These are phyloP conservation scores for Fagopyrum homotropicum DNA, from an alignment of 148 eudicot species.

Conservation along the genomic window DNA sequence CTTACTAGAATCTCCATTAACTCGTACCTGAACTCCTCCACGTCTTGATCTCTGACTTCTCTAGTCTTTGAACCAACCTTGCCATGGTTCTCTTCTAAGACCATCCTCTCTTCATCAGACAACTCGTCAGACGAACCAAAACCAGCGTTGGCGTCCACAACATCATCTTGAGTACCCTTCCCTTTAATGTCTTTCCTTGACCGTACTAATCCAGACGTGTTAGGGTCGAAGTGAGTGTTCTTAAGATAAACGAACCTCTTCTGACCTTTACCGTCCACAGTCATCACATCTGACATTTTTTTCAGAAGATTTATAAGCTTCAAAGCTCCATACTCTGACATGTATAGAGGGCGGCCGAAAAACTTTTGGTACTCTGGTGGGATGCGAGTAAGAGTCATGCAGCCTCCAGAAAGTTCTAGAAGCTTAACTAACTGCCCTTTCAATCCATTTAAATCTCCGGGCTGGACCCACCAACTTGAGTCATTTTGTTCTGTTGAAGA, in stretches of 20 bases:
- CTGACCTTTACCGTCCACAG: conserved; percentile 61
- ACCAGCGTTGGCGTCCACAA: conserved; percentile 23
- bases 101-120: conserved; percentile 68
- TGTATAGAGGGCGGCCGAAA: conserved; percentile 69
- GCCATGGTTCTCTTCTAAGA: conserved; percentile 31
- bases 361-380: conserved; percentile 70
- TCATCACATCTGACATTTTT: conserved; percentile 57
- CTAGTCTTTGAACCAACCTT: conserved; percentile 17
- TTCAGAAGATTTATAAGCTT: conserved; percentile 82
- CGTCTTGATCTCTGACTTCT: conserved; percentile 27
- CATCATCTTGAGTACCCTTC: conserved; percentile 45
- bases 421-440: conserved; percentile 71
- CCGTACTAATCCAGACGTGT: conserved; percentile 27
- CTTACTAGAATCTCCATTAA: conserved; percentile 89
- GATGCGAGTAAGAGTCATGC: conserved; percentile 54
- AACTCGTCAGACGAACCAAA: conserved; percentile 69
- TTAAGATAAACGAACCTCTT: conserved; percentile 51
- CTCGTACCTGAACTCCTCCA: conserved; percentile 61
- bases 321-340: conserved; percentile 64
- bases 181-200: conserved; percentile 50
- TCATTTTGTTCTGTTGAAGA: conserved; percentile 34
- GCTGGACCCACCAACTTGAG: conserved; percentile 57
- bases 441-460: conserved; percentile 77
- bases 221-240: conserved; percentile 29
- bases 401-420: conserved; percentile 67